phyloP scores from a whole-genome alignment of 148 eudicot genomes.

The Amaranthus hypochondriacus region DNA sequence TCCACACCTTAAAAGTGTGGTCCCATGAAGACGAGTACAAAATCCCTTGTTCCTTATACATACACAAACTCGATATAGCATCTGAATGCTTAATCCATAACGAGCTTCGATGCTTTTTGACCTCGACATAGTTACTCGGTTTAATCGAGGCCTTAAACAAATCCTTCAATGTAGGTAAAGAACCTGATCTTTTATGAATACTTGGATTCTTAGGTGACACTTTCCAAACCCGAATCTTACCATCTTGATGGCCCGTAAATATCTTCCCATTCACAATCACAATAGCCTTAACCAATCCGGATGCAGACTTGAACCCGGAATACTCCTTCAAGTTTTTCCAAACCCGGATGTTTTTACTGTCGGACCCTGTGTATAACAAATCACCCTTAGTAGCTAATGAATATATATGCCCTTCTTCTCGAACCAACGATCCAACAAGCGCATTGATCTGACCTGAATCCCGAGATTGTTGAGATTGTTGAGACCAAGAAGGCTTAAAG shows the following conservation, averaged over 20 bases:
- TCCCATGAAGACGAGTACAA: constrained; percentile 74
- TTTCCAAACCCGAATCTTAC: constrained; percentile 73
- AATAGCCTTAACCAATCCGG: constrained; percentile 71
- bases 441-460: constrained; percentile 21
- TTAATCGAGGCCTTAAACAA: constrained; percentile 50
- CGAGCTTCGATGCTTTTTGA: constrained; percentile 38
- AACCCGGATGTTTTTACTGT: constrained; percentile 72
- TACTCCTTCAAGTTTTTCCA: constrained; percentile 67
- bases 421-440: constrained; percentile 55
- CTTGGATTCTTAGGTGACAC: constrained; percentile 44
- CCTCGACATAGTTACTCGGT: constrained; percentile 53
- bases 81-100: constrained; percentile 65
- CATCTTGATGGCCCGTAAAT: constrained; percentile 80
- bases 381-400: constrained; percentile 55
- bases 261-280: constrained; percentile 51
- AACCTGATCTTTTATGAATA: constrained; percentile 49
- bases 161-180: constrained; percentile 60
- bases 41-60: constrained; percentile 37
- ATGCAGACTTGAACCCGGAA: constrained; percentile 60
- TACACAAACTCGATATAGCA: constrained; percentile 53
- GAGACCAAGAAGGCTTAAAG: constrained; percentile 45
- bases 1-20: constrained; percentile 62
- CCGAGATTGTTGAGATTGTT: constrained; percentile 11
- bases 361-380: constrained; percentile 64
- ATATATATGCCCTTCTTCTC: constrained; percentile 75